A percentile compares a stretch with the other conserved stretches of the same genome.
Evolutionary conservation across 164 flowering plant genomes (phyloP).

Genomic region (Paratinospora sagittata): DNA sequence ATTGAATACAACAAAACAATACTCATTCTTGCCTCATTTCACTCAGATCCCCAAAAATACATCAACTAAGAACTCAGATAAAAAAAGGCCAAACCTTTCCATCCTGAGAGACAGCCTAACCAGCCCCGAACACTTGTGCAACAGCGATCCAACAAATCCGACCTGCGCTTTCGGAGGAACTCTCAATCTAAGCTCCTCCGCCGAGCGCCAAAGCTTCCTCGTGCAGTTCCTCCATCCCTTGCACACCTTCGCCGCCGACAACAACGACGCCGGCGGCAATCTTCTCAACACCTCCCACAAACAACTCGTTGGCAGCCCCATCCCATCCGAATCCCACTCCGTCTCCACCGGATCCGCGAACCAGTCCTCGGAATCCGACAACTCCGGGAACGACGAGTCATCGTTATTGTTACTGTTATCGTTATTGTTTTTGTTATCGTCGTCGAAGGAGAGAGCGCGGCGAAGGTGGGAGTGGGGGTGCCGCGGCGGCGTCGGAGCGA

Average conservation of each 20-base stretch:
- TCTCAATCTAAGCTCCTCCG: slow-evolving; percentile 74
- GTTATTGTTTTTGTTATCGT: slow-evolving; percentile 24
- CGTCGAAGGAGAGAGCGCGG: slow-evolving; percentile 73
- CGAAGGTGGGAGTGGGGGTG: slow-evolving; percentile 22
- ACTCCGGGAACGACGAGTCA: slow-evolving; percentile 11
- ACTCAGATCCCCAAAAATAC: neutral
- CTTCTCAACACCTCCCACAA: slow-evolving; percentile 64
- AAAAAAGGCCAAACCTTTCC: slow-evolving; percentile 67
- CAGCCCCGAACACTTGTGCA: slow-evolving; percentile 76
- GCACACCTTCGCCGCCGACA: slow-evolving; percentile 79
- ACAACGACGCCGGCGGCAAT: slow-evolving; percentile 63
- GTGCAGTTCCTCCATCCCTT: slow-evolving; percentile 79
- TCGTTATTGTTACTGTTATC: slow-evolving; percentile 32
- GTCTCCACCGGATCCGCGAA: neutral
- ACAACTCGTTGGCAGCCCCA: neutral
- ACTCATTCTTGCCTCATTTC: neutral
- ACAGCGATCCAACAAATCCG: slow-evolving; percentile 66
- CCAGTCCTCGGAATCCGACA: slow-evolving; percentile 19
- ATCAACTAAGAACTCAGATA: neutral
- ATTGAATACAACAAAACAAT: neutral
- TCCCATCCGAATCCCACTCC: neutral
- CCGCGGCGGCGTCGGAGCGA: neutral
- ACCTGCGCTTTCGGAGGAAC: slow-evolving; percentile 58
- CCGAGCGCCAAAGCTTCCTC: slow-evolving; percentile 62
- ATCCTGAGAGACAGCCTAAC: slow-evolving; percentile 60